A percentile compares a stretch with the other conserved stretches of the same genome.
Conservation (phyloP, 768 basidiomycete genomes). For the Leccinellum luteum region DNA sequence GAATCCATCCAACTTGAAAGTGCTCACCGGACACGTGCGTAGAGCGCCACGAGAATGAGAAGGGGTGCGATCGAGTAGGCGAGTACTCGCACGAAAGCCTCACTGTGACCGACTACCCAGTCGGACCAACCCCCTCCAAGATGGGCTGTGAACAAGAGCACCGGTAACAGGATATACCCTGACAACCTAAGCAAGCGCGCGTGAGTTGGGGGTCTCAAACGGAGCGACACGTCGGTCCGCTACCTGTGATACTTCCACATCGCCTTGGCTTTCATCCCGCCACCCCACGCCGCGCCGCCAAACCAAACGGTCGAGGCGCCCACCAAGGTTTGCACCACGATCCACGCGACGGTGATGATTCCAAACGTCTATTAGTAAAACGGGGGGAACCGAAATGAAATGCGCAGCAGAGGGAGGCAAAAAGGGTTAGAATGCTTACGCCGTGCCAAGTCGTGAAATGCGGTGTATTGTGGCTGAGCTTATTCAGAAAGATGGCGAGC, state of each 20-base stretch:
- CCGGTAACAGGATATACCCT: conserved; percentile 67
- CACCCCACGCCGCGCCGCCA: conserved; percentile 66
- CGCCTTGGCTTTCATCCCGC: conserved; percentile 64
- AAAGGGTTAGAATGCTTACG: conserved; percentile 38
- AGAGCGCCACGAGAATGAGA: conserved; percentile 41
- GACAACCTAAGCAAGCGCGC: conserved; percentile 48
- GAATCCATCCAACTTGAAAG: background rate
- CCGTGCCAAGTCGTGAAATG: conserved; percentile 80
- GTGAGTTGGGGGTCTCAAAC: background rate
- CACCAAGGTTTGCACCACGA: conserved; percentile 55
- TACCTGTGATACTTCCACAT: conserved; percentile 86
- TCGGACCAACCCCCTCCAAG: conserved; percentile 70
- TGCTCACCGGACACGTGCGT: conserved; percentile 51
- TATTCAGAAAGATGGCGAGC: conserved; percentile 61
- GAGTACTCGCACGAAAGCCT: conserved; percentile 41
- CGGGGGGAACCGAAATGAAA: background rate
- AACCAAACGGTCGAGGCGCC: conserved; percentile 82
- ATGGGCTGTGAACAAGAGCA: conserved; percentile 59
- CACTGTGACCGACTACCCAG: conserved; percentile 47
- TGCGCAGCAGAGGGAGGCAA: background rate
- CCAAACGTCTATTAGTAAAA: conserved; percentile 67
- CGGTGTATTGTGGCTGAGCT: conserved; percentile 42
- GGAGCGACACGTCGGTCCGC: background rate
- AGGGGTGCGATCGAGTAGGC: conserved; percentile 57
- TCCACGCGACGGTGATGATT: conserved; percentile 57